Evolutionary conservation across 106 monocot species (phyloP).

Genomic region (Ottelia alismoides): DNA sequence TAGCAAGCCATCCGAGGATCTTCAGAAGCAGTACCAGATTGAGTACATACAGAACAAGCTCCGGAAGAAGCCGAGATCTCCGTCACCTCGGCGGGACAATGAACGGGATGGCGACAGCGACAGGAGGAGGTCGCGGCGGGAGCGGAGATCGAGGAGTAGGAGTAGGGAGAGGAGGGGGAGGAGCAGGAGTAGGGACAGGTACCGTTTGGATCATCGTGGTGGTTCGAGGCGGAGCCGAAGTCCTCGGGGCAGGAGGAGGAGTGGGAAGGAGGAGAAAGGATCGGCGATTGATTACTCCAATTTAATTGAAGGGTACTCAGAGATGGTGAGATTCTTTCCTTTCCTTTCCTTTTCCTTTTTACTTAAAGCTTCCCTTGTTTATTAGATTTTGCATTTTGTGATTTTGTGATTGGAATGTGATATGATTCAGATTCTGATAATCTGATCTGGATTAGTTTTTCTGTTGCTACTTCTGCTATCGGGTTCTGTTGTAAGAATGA

Average conservation of each 20-base stretch:
- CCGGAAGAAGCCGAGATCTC: conserved; percentile 7
- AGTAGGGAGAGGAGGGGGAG: not conserved
- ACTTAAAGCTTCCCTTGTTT: too few relatives aligned
- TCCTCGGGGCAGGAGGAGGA: too few relatives aligned
- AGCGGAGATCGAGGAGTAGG: not conserved
- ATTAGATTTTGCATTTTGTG: too few relatives aligned
- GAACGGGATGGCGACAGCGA: conserved; percentile 1
- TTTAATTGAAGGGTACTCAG: conserved; percentile 55
- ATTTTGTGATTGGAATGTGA: too few relatives aligned
- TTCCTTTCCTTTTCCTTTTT: not conserved
- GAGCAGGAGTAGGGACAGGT: not conserved
- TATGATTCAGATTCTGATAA: too few relatives aligned
- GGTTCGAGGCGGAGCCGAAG: not conserved
- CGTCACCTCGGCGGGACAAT: not conserved
- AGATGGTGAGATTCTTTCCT: conserved; percentile 35
- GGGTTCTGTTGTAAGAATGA: too few relatives aligned
- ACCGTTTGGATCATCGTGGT: not conserved
- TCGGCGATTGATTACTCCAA: conserved; percentile 32
- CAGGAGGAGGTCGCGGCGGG: conserved; percentile 6
- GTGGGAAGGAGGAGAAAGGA: conserved; percentile 3
- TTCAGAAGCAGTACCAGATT: conserved; percentile 11
- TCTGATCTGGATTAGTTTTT: too few relatives aligned
- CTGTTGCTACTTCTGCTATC: too few relatives aligned
- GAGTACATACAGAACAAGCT: conserved; percentile 45
- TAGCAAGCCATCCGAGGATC: not conserved